Evolutionary conservation across 495 filamentous ascomycete genomes (phyloP), one percentile per base, ranked within the genome.

Genomic region (Umbilicaria muhlenbergii): DNA sequence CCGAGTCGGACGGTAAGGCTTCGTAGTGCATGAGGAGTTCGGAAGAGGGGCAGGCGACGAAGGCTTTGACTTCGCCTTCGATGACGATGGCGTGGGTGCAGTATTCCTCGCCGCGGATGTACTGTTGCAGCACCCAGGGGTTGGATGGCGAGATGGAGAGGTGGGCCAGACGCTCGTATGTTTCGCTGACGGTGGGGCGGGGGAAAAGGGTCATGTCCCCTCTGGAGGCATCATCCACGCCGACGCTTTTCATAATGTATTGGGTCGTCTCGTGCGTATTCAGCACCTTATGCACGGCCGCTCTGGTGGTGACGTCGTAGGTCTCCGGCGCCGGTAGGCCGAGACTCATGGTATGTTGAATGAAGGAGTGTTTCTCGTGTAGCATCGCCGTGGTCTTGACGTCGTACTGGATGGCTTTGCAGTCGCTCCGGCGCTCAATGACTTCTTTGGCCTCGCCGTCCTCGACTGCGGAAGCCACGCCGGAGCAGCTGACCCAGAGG

Each of bases 401-500:
- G 35, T 70, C 62, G 38, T 73, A 66, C 39, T 82, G 71, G 10
- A 89, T 68, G 18, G 71, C 75, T 48, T 60, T 72, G 53, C 80
- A 85, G 4, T 45, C 39, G 0, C 75, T 79, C 16, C 66, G 56
- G 11, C 56, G 57, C 50, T 83, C 77, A 16, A 86, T 62, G 1
- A 62, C 59, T 38, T 78, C 68, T 48, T 77, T 78, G 3, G 78
- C 79, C 16, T 68, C 53, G 0, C 70, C 80, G 56, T 86, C 81
- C 51, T 80, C 73, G 7, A 77, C 49, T 5, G 71, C 71, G 2
- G 64, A 68, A 13, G 68, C 65, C 7, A 75, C 71, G 8, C 71
- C 72, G 0, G 80, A 82, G 50, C 79, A 84, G 35, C 71, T 75
- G 12, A 88, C 71, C 83, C 83, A 89, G 0, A 87, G 49, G 42